Conservation (phyloP, 768 basidiomycete genomes). For the Jaapia argillacea region DNA sequence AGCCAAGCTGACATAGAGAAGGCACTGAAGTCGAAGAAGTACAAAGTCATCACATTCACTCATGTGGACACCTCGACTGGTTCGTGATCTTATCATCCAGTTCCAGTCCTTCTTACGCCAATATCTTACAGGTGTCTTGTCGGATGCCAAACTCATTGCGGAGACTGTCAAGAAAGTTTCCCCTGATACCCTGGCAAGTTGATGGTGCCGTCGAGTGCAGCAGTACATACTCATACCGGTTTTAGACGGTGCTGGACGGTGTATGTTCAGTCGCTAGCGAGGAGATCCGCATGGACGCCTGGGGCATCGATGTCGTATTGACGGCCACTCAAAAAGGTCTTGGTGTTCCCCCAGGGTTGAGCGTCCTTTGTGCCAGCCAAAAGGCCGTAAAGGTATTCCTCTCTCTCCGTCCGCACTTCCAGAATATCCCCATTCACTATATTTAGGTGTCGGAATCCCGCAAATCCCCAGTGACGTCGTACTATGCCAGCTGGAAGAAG, state of each 20-base stretch:
- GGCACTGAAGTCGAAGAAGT: slow-evolving; percentile 69
- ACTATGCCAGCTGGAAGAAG: slow-evolving; percentile 90
- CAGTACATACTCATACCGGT: slow-evolving; percentile 1
- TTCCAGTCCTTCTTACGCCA: background rate
- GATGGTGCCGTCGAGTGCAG: slow-evolving; percentile 4
- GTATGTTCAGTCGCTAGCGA: slow-evolving; percentile 96
- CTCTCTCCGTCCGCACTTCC: background rate
- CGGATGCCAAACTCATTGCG: slow-evolving; percentile 69
- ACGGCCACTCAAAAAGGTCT: slow-evolving; percentile 90
- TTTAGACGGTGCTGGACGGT: slow-evolving; percentile 73
- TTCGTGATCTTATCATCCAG: slow-evolving; percentile 19
- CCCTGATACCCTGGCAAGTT: slow-evolving; percentile 69
- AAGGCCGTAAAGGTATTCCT: slow-evolving; percentile 55
- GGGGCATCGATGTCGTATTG: slow-evolving; percentile 85
- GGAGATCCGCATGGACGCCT: slow-evolving; percentile 89
- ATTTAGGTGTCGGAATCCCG: slow-evolving; percentile 48
- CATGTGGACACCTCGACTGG: slow-evolving; percentile 92
- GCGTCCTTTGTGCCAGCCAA: slow-evolving; percentile 74
- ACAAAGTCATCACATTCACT: slow-evolving; percentile 87
- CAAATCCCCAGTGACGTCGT: slow-evolving; percentile 56
- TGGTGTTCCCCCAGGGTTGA: slow-evolving; percentile 87
- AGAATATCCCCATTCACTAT: background rate
- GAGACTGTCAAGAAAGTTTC: slow-evolving; percentile 65
- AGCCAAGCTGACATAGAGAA: slow-evolving; percentile 46
- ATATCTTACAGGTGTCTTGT: slow-evolving; percentile 58